These are phyloP conservation scores for Aureobasidium sp. DNA, from an alignment of 2,329 filamentous ascomycete species.

Conservation along the genomic window DNA sequence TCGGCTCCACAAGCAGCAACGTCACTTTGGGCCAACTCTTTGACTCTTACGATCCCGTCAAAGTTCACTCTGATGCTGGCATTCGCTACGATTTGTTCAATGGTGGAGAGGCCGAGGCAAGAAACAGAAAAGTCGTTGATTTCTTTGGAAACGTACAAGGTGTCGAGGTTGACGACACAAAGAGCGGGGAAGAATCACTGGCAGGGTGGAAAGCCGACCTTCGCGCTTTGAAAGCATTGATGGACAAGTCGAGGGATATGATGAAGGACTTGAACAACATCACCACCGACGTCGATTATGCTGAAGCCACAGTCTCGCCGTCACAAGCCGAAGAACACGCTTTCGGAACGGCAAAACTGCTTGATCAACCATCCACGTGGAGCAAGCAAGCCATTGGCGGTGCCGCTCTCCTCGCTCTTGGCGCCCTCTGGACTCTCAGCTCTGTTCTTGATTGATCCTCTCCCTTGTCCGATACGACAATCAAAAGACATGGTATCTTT, in stretches of 20 bases:
- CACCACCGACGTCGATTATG: not conserved
- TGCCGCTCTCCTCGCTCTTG: slow-evolving; percentile 13
- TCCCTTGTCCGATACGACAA: no score
- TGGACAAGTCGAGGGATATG: slow-evolving; percentile 43
- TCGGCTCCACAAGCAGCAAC: slow-evolving; percentile 76
- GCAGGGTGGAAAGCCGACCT: slow-evolving; percentile 58
- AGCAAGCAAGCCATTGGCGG: slow-evolving; percentile 15
- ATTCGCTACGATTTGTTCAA: slow-evolving; percentile 92
- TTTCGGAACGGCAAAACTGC: slow-evolving; percentile 14
- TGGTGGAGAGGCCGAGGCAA: slow-evolving; percentile 67
- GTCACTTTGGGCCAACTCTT: slow-evolving; percentile 90
- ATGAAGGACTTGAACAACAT: slow-evolving; percentile 17
- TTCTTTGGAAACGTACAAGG: slow-evolving; percentile 99
- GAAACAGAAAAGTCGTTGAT: slow-evolving; percentile 78
- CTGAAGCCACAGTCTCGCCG: slow-evolving; percentile 12
- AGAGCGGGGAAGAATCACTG: slow-evolving; percentile 27
- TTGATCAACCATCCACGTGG: slow-evolving; percentile 13
- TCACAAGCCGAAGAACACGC: slow-evolving; percentile 8
- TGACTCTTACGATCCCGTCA: slow-evolving; percentile 87
- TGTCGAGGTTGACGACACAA: slow-evolving; percentile 65
- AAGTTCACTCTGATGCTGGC: slow-evolving; percentile 89
- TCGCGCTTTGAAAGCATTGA: slow-evolving; percentile 56
- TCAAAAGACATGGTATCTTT: not conserved
- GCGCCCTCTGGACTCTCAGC: slow-evolving; percentile 12
- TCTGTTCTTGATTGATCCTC: slow-evolving; percentile 12